These are phyloP conservation scores for Zychaea mexicana DNA, from an alignment of 371 early-diverging fungal genomes.

Conservation along the genomic window DNA sequence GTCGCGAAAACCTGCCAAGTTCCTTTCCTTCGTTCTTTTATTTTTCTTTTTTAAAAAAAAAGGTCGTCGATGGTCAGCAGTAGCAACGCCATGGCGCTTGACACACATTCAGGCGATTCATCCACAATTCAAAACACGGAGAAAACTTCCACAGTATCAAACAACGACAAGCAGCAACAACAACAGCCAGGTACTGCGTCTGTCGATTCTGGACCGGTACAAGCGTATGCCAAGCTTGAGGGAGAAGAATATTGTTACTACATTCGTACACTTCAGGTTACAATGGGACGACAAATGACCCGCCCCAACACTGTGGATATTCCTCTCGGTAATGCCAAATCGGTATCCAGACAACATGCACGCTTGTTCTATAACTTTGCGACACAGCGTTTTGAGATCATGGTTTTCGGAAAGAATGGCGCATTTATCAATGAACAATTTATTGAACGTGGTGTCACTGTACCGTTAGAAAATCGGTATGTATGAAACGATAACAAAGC, in stretches of 20 bases:
- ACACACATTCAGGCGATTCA: background rate
- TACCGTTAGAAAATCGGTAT: slow-evolving; percentile 72
- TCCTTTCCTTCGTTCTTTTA: too few relatives aligned
- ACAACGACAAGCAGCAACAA: slow-evolving; percentile 1
- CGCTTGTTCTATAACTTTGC: slow-evolving; percentile 84
- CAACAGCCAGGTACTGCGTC: slow-evolving; percentile 15
- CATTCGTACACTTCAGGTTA: slow-evolving; percentile 76
- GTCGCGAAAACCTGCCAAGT: too few relatives aligned
- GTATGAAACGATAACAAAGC: too few relatives aligned
- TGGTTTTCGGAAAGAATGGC: slow-evolving; percentile 87
- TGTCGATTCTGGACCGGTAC: slow-evolving; percentile 58
- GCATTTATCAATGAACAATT: slow-evolving; percentile 81
- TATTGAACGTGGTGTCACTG: slow-evolving; percentile 67
- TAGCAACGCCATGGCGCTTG: background rate
- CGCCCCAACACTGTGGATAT: slow-evolving; percentile 69
- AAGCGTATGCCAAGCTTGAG: slow-evolving; percentile 90
- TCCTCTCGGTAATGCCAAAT: slow-evolving; percentile 79
- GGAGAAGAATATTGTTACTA: slow-evolving; percentile 83
- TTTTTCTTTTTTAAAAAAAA: too few relatives aligned
- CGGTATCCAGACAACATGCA: slow-evolving; percentile 86
- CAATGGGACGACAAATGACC: slow-evolving; percentile 72
- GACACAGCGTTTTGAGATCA: slow-evolving; percentile 78
- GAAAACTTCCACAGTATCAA: background rate
- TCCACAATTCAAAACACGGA: background rate
- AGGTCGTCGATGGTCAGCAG: slow-evolving; percentile 3